phyloP scores from a whole-genome alignment of 306 rosid species.

The Morella rubra region DNA sequence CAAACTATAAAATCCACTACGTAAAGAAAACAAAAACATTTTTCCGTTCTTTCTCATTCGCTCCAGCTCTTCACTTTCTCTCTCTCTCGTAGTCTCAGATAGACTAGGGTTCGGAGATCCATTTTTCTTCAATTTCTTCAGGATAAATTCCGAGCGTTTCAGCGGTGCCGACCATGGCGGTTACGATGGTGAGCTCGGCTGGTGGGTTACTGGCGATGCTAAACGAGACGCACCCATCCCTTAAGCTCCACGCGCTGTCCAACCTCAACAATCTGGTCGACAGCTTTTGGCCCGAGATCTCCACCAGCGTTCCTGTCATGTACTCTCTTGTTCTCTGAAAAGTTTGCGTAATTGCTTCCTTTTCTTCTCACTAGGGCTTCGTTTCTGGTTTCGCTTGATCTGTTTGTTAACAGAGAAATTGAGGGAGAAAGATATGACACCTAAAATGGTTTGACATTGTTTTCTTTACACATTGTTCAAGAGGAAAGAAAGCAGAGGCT shows the following conservation, averaged over 20 bases:
- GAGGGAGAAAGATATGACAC: not conserved
- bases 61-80: not conserved
- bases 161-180: conserved; percentile 46
- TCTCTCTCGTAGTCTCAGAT: not conserved
- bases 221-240: conserved; percentile 71
- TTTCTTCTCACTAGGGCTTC: conserved; percentile 22
- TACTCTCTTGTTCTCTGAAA: conserved; percentile 28
- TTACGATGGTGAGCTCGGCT: conserved; percentile 81
- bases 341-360: conserved; percentile 5
- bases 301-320: conserved; percentile 93
- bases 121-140: not conserved
- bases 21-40: too few relatives aligned
- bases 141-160: not conserved
- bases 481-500: not conserved
- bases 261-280: conserved; percentile 91
- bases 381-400: conserved; percentile 7
- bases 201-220: conserved; percentile 98
- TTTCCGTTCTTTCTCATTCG: not conserved
- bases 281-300: conserved; percentile 98
- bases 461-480: not conserved
- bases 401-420: conserved; percentile 16
- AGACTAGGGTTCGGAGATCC: not conserved
- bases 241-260: conserved; percentile 86
- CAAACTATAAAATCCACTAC: too few relatives aligned
- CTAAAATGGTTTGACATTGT: not conserved